Conservation (phyloP, 257 asterid species). For the Ballota nigra region DNA sequence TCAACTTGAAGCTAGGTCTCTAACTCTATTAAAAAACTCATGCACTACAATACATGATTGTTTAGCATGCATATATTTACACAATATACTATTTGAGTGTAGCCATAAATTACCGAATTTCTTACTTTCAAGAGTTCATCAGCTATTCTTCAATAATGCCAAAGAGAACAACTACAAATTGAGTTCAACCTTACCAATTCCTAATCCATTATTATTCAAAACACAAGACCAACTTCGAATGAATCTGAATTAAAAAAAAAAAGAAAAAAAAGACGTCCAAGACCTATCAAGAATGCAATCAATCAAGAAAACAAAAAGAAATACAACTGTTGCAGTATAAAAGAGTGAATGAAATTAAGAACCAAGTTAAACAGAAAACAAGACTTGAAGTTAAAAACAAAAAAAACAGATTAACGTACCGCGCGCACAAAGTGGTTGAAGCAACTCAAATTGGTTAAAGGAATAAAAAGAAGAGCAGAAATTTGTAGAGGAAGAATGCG, state of each 20-base stretch:
- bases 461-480: neutral
- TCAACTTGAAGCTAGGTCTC: neutral
- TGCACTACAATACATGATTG: too few species aligned
- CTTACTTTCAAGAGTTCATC: neutral
- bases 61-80: too few species aligned
- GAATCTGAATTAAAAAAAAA: neutral
- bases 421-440: neutral
- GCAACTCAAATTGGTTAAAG: neutral
- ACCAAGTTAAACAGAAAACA: neutral
- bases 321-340: neutral
- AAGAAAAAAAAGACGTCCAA: neutral
- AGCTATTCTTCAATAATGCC: neutral
- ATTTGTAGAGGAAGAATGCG: neutral
- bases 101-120: neutral
- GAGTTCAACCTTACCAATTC: neutral
- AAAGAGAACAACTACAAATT: too few species aligned
- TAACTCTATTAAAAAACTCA: neutral
- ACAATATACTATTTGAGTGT: neutral
- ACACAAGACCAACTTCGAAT: neutral
- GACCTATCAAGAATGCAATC: neutral
- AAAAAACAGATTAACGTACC: neutral
- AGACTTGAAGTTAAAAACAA: neutral
- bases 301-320: neutral
- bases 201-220: neutral
- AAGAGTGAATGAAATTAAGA: neutral